Conservation (phyloP, 2,329 filamentous ascomycete species). For the Apiospora saccharicola region DNA sequence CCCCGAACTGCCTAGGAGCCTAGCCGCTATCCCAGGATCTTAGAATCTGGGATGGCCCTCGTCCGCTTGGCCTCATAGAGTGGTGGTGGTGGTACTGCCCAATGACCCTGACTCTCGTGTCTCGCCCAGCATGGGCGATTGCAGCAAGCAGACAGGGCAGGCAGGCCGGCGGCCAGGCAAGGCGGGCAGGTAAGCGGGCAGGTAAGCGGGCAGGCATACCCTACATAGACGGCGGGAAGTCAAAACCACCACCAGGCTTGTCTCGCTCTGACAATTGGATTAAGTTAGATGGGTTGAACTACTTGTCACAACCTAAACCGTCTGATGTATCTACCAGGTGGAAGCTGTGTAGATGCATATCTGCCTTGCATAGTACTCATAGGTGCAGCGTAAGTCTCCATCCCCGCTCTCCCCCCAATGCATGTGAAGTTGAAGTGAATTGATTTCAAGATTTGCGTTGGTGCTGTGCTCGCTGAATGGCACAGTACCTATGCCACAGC, state of each 20-base stretch:
- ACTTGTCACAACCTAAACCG: conserved; percentile 18
- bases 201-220: background rate
- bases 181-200: background rate
- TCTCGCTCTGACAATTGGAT: conserved; percentile 7
- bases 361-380: background rate
- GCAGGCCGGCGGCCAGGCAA: background rate
- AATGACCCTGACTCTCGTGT: background rate
- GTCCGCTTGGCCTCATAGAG: background rate
- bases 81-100: background rate
- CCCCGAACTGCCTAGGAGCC: conserved; percentile 9
- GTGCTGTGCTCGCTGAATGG: background rate
- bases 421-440: background rate
- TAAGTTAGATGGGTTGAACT: conserved; percentile 10
- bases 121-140: background rate
- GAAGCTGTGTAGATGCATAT: background rate
- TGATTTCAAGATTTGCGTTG: background rate
- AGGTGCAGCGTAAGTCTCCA: no score
- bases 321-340: background rate
- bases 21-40: conserved; percentile 20
- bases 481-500: background rate
- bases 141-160: background rate
- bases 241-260: background rate
- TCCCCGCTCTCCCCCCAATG: background rate
- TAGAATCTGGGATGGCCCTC: conserved; percentile 20
- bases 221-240: conserved; percentile 17